Evolutionary conservation across 805 yeast species (phyloP), one percentile per base, ranked within the genome.

Genomic region (Candida ponderosae): DNA sequence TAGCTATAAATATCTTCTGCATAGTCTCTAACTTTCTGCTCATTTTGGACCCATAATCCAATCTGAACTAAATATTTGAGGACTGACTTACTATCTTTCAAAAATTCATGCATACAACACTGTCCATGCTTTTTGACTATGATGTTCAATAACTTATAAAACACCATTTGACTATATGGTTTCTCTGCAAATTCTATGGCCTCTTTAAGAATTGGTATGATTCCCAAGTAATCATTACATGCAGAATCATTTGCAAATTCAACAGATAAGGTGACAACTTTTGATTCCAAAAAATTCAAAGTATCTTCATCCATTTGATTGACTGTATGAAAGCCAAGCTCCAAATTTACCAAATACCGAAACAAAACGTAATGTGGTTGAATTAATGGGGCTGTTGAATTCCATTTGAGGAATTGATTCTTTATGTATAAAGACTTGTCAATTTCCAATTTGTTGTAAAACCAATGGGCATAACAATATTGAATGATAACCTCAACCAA

Each of bases 391-490:
- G 59, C 53, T 6, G 39, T 35, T 11, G 59, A 35, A 6, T 53
- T 49, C 70, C 72, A 68, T 4, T 40, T 43, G 11, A 43, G 33
- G 36, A 64, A 64, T 31, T 44, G 47, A 16, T 32, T 40, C 6
- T 40, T 40, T 8, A 60, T 37, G 9, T 41, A 40, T 24, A 8
- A 11, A 11, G 14, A 6, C 6, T 11, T 11, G 11, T 24, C 14
- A 1, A 46, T 26, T 18, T 54, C 50, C 8, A 52, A 41, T 8
- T 32, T 31, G 5, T 34, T 32, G 6, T 42, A 38, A 39, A 53
- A 66, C 74, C 73, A 72, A 40, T 70, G 72, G 9, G 62, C 53
- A 53, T 68, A 66, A 38, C 72, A 66, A 42, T 69, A 72, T 34
- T 58, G 61, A 15, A 72, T 46, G 3, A 71, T 41, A 48, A 65